A percentile compares a stretch with the other conserved stretches of the same genome.
Conservation (phyloP, 2,329 filamentous ascomycete species). For the Sclerotinia nivalis region DNA sequence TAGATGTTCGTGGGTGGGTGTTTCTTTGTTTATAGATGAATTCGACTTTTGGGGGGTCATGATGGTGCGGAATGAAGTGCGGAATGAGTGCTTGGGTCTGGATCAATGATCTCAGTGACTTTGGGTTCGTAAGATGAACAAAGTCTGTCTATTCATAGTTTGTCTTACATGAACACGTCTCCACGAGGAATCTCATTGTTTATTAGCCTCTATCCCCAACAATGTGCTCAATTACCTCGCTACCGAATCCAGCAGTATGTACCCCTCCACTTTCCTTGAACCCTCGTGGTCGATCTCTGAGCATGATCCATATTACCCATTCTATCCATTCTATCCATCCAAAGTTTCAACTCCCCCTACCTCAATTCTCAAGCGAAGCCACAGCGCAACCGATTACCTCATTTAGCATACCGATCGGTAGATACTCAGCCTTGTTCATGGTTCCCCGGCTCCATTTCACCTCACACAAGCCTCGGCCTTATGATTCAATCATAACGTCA, state of each 20-base stretch:
- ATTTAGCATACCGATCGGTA: background rate
- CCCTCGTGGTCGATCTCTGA: constrained; percentile 5
- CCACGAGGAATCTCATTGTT: background rate
- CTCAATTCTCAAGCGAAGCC: constrained; percentile 2
- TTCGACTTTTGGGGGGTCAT: background rate
- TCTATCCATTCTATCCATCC: background rate
- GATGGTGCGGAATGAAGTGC: background rate
- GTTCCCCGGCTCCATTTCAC: background rate
- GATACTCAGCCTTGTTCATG: background rate
- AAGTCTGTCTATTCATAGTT: background rate
- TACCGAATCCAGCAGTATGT: background rate
- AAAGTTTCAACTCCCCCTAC: background rate
- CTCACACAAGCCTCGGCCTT: constrained; percentile 11
- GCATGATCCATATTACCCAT: background rate
- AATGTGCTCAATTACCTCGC: background rate
- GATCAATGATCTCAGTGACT: background rate
- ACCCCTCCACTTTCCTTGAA: background rate
- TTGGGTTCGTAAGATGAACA: background rate
- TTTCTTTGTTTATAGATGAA: background rate
- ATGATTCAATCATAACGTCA: background rate
- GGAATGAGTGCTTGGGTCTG: too few species aligned
- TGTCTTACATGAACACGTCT: constrained; percentile 12
- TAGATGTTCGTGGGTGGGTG: background rate
- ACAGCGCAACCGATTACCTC: constrained; percentile 7
- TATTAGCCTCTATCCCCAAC: background rate